Evolutionary conservation across 2,329 filamentous ascomycete species (phyloP).

Genomic region (Fusarium austroafricanum): DNA sequence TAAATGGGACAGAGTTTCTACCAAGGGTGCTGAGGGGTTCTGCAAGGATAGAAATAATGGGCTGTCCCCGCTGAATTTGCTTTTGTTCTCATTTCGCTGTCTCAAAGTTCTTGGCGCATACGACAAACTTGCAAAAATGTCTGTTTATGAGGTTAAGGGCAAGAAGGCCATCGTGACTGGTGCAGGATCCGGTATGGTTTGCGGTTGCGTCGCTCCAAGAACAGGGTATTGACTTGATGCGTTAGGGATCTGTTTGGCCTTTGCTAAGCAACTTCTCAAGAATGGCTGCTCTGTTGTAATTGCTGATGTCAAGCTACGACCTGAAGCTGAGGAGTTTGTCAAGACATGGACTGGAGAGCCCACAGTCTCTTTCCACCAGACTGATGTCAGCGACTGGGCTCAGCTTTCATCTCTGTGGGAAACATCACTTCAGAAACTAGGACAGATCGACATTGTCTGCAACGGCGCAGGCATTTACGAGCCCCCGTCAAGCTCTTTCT

Average conservation of each 20-base stretch:
- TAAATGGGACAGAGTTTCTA: no score
- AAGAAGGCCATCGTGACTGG: constrained; percentile 28
- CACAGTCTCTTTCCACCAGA: constrained; percentile 33
- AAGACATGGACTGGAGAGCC: not conserved
- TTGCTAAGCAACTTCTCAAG: not conserved
- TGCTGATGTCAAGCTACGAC: constrained; percentile 5
- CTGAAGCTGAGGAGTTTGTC: not conserved
- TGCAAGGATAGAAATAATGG: not conserved
- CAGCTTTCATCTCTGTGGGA: constrained; percentile 45
- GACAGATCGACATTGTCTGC: constrained; percentile 69
- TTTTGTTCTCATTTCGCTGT: not conserved
- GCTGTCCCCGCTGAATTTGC: not conserved
- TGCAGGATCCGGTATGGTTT: constrained; percentile 15
- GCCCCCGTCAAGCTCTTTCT: constrained; percentile 45
- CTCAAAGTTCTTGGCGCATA: no score
- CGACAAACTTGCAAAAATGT: not conserved
- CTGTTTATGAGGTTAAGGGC: constrained; percentile 11
- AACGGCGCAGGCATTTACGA: constrained; percentile 69
- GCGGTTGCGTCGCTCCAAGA: no score
- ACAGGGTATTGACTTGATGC: not conserved
- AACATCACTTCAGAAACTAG: constrained; percentile 59
- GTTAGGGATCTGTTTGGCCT: constrained; percentile 21
- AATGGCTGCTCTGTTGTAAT: constrained; percentile 5
- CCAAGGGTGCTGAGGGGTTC: not conserved
- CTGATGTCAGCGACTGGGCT: constrained; percentile 43